Evolutionary conservation across 768 basidiomycete species (phyloP).

Genomic region (Roridomyces roridus): DNA sequence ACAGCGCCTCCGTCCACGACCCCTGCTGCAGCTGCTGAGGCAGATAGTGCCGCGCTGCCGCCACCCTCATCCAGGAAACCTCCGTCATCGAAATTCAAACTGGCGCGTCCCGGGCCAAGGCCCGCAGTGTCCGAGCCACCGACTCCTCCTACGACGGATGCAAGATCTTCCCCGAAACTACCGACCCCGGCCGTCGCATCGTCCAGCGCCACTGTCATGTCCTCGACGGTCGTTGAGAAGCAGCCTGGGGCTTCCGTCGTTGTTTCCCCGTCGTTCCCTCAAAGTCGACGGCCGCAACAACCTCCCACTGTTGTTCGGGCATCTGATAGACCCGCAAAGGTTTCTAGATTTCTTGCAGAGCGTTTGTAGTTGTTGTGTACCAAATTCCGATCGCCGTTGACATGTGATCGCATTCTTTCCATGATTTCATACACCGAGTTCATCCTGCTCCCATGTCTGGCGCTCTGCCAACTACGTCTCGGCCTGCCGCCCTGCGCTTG

Average conservation of each 20-base stretch:
- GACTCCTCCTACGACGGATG: slow-evolving; percentile 34
- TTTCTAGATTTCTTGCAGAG: slow-evolving; percentile 23
- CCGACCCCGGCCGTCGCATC: background rate
- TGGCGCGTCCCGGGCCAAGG: slow-evolving; percentile 35
- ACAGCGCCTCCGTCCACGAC: slow-evolving; percentile 17
- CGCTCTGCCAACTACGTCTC: no score
- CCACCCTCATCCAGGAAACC: slow-evolving; percentile 37
- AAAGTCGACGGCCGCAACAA: slow-evolving; percentile 16
- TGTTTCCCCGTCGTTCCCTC: slow-evolving; percentile 47
- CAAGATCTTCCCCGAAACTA: slow-evolving; percentile 44
- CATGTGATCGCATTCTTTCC: no score
- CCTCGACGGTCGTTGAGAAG: slow-evolving; percentile 22
- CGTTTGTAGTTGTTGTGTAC: slow-evolving; percentile 18
- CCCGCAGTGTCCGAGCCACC: slow-evolving; percentile 1
- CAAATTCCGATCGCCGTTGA: no score
- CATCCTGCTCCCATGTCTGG: background rate
- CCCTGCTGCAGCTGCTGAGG: slow-evolving; percentile 3
- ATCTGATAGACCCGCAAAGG: slow-evolving; percentile 19
- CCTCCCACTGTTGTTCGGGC: slow-evolving; percentile 21
- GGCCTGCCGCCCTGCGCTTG: no score
- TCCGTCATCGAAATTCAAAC: slow-evolving; percentile 58
- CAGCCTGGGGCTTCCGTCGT: slow-evolving; percentile 31
- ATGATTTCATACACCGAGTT: no score
- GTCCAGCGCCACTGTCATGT: slow-evolving; percentile 8
- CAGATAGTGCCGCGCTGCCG: slow-evolving; percentile 11